Evolutionary conservation across 208 protist genomes (phyloP).

Genomic region (Wallacemonas sp.): DNA sequence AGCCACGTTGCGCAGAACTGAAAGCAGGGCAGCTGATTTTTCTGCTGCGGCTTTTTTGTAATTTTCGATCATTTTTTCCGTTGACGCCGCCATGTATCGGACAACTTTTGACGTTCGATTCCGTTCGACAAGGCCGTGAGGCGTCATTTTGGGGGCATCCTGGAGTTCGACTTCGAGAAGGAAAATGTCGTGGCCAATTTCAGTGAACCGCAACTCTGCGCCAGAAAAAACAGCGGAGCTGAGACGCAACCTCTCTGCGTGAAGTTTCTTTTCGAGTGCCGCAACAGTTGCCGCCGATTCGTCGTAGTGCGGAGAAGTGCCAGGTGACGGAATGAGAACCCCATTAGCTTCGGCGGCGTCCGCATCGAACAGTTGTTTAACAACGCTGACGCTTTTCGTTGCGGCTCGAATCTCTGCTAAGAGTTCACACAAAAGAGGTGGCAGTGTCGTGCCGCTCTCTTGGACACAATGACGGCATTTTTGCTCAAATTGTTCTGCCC

Average conservation of each 20-base stretch:
- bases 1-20: constrained; percentile 63
- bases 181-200: constrained; percentile 86
- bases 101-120: constrained; percentile 65
- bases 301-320: constrained; percentile 65
- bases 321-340: constrained; percentile 61
- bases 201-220: constrained; percentile 45
- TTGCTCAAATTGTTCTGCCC: constrained; percentile 40
- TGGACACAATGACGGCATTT: background rate
- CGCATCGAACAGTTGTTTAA: constrained; percentile 70
- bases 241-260: constrained; percentile 34
- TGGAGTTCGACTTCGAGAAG: constrained; percentile 72
- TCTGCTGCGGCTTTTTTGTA: constrained; percentile 58
- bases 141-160: constrained; percentile 40
- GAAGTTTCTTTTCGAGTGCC: constrained; percentile 45
- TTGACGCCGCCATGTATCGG: constrained; percentile 54
- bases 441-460: constrained; percentile 15
- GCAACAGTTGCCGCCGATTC: constrained; percentile 30
- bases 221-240: constrained; percentile 54
- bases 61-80: constrained; percentile 40
- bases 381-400: constrained; percentile 32
- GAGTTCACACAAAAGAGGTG: constrained; percentile 60
- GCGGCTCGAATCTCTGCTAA: constrained; percentile 33
- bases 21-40: constrained; percentile 60
- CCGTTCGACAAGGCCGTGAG: constrained; percentile 62
- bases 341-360: constrained; percentile 36